Conservation (phyloP, 164 flowering plant genomes). For the Berberis vulgaris region DNA sequence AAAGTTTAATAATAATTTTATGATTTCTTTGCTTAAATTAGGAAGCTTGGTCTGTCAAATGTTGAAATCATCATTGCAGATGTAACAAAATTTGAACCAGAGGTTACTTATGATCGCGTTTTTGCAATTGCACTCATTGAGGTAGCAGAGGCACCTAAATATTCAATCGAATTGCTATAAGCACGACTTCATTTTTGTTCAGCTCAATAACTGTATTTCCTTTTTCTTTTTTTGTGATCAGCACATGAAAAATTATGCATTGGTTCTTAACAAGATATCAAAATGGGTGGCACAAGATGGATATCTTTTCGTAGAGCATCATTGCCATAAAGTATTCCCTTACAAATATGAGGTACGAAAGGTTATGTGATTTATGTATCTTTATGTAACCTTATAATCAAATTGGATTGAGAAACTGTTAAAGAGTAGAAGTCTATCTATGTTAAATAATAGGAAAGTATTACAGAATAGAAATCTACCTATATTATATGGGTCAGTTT, state of each 20-base stretch:
- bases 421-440: no score
- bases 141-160: background rate
- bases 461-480: background rate
- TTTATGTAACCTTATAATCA: no score
- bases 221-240: background rate
- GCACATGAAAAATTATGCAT: background rate
- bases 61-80: no score
- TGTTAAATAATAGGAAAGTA: no score
- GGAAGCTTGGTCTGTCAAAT: no score
- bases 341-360: conserved; percentile 5
- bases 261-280: background rate
- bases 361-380: background rate
- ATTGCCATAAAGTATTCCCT: conserved; percentile 7
- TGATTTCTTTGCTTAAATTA: no score
- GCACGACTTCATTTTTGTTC: background rate
- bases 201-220: background rate
- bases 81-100: no score
- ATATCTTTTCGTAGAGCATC: conserved; percentile 3
- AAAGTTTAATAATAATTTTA: no score
- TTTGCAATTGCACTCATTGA: background rate
- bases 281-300: conserved; percentile 8
- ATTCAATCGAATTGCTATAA: background rate
- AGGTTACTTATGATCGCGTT: background rate
- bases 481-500: no score
- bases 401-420: no score